Base-by-base conservation (phyloP, 306 rosid genomes). In the Prunus mongolica region DNA sequence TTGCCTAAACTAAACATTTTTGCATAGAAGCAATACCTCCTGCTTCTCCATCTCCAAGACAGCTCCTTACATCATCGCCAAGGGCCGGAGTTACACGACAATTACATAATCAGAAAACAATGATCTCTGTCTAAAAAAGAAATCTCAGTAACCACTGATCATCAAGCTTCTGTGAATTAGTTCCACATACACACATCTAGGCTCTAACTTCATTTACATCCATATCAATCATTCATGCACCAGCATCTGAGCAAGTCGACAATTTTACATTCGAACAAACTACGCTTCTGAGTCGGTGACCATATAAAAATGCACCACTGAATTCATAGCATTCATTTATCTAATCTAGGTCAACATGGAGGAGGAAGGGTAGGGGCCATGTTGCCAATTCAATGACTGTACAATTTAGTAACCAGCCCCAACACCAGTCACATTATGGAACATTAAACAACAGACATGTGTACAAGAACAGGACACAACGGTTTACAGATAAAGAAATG, bases 331-430 rank as follows among this genome's bases (percentile, higher is more conserved):
- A 62, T 27, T 74, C 49, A 61, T 47, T 62, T 32, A 32, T 30
- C 27, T 61, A 27, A 62, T 27, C 60, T 62, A 74, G 12, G 63
- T 20, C 77, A 60, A 61, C 12, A 24, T 25, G 71, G 4, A 30
- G 9, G 18, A 9, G 10, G 38, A 28, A 0, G 54, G 16, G 73
- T 22, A 10, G 75, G 81, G 75, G 70, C 75, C 41, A 60, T 5
- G 71, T 12, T 69, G 83, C 83, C 81, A 27, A 69, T 80, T 49
- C 75, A 79, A 70, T 69, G 65, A 70, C 58, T 79, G 84, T 83
- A 79, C 87, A 83, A 49, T 74, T 72, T 44, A 44, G 73, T 44
- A 71, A 72, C 66, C 25, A 47, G 28, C 55, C 79, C 51, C 71
- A 64, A 20, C 27, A 61, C 7, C 46, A 69, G 8, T 24, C 30